These are phyloP conservation scores for Rhodosporidiobolus sp. DNA, from an alignment of 768 basidiomycete species.

Conservation along the genomic window DNA sequence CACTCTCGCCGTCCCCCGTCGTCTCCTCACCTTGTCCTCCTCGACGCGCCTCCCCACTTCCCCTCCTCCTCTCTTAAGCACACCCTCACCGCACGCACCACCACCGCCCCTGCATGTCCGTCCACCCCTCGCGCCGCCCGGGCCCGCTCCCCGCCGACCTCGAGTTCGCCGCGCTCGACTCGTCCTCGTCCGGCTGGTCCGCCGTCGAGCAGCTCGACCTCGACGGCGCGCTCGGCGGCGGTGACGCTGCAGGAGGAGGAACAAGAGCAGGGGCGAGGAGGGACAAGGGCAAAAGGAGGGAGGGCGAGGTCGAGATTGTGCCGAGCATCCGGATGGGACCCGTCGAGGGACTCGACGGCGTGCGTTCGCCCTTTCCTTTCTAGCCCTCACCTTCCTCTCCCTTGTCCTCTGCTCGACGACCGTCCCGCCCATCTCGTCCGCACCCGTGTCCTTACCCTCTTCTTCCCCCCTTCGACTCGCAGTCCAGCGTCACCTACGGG, in stretches of 20 bases:
- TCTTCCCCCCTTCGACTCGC: too few relatives aligned
- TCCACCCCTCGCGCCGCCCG: constrained; percentile 18
- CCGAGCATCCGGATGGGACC: constrained; percentile 20
- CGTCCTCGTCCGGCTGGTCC: neutral
- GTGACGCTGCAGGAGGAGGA: too few relatives aligned
- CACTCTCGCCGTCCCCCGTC: neutral
- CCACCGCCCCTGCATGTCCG: constrained; percentile 3
- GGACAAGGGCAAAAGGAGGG: neutral
- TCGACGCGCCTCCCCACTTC: neutral
- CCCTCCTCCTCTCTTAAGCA: neutral
- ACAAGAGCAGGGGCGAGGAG: neutral
- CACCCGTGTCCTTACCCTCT: too few relatives aligned
- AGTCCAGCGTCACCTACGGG: constrained; percentile 61
- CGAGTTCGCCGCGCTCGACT: constrained; percentile 34
- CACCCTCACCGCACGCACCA: neutral
- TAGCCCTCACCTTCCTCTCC: too few relatives aligned
- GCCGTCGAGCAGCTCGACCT: neutral
- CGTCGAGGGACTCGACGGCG: constrained; percentile 32
- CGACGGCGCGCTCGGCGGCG: too few relatives aligned
- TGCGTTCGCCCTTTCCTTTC: neutral
- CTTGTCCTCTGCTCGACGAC: neutral
- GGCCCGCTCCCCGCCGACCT: constrained; percentile 32
- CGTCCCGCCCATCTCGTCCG: neutral
- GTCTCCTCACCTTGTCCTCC: neutral
- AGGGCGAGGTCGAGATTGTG: constrained; percentile 31